Evolutionary conservation across 2,329 filamentous ascomycete species (phyloP), one percentile per base, ranked within the genome.

Genomic region (Fusarium temperatum): DNA sequence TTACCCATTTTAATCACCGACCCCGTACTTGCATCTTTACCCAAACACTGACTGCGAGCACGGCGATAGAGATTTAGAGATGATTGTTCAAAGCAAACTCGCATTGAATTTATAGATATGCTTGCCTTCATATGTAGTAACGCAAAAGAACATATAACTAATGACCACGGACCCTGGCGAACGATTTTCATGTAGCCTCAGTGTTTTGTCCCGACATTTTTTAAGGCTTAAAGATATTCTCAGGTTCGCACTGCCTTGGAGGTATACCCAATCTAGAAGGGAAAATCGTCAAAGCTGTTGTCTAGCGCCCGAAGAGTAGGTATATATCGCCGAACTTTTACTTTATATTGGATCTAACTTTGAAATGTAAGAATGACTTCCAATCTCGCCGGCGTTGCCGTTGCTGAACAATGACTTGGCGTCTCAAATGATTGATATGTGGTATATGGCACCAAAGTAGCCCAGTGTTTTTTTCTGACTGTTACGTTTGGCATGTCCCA

Each of bases 141-240:
- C 22, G 5, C 0, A n/a, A 50, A 2, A 50, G 3, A n/a, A 50
- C 7, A 9, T 1, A 18, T 7, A 9, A n/a, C 8, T 18, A 5
- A 50, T 32, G 15, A 15, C 28, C 9, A 12, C 8, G 15, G 18
- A n/a, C 22, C 8, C 15, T 13, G 15, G 8, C 28, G 11, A 12
- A 7, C 15, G 11, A 32, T 6, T n/a, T n/a, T 6, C 2, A 48
- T 14, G 22, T 13, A 22, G 26, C 26, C 45, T 8, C 5, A 6
- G 8, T 3, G 12, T 32, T 6, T 32, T n/a, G 5, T 18, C 12
- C 7, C 3, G 8, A 8, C 10, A 35, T 35, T 35, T 15, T 35
- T 1, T 15, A 8, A n/a, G 15, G 22, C 20, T n/a, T 15, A 5
- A 15, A n/a, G 11, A 14, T 32, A 18, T 20, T 51, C 8, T 8